Base-by-base conservation (phyloP, 2,329 filamentous ascomycete genomes). In the Penicillium sp. region DNA sequence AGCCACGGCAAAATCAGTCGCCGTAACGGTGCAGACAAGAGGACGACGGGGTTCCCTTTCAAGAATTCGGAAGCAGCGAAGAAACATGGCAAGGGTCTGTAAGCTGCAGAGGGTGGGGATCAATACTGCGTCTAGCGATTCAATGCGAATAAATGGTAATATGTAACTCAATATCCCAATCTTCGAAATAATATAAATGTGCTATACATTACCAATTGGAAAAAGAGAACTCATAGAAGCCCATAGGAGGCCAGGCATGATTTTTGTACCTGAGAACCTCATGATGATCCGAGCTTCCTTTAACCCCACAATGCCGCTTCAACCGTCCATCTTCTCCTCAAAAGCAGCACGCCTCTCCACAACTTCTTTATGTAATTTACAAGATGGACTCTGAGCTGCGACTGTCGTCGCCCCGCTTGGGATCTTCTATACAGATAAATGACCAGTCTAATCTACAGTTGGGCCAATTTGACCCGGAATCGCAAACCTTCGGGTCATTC, bases 11-110 rank as follows among this genome's bases (percentile, higher is more conserved):
- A 78, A 57, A 82, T 87, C 52, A 85, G 80, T 65, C 79, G 81
- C 66, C 83, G 79, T 72, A 88, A 85, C 1, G 85, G 86, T 0
- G 83, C 82, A 34, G 86, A 88, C 66, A 88, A 87, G 78, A 77
- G 86, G 66, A 87, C 80, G 27, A 80, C 80, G 56, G 85, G 83
- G 12, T 89, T 84, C 62, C 86, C 86, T 3, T 88, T 89, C 68
- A 77, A 76, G 61, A 88, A 89, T 62, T 65, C 63, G 6, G 81
- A 83, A 68, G 80, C 82, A 39, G 80, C 79, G 65, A 82, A 79
- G 75, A 82, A 75, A 63, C 70, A 68, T 58, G 67, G 60, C 38
- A 77, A 73, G 59, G 39, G 46, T 10, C 39, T 60, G 32, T 63
- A 51, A 49, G 31, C 13, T 34, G 29, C 12, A 16, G 18, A 29